Base-by-base conservation (phyloP, 331 rosid species). In the Rosa hybrid region DNA sequence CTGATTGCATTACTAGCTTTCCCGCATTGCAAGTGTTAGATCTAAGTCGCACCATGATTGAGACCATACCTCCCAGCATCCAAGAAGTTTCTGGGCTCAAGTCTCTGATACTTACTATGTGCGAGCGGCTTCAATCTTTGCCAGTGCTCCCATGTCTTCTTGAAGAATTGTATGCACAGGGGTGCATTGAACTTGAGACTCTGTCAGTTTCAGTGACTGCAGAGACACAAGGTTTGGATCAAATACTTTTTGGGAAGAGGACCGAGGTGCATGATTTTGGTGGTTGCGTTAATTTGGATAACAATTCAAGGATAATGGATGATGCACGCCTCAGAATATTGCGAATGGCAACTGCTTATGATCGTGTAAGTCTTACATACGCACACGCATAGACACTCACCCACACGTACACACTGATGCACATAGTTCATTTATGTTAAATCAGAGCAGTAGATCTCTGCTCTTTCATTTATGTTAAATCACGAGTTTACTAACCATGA, bases 61-160 rank as follows among this genome's bases (percentile, higher is more conserved):
- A 50, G 78, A 73, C 74, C 75, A 41, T 86, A 45, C 86, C 86
- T 68, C 12, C 81, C 69, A 73, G 83, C 83, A 81, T 84, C 78
- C 79, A 81, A 70, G 77, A 81, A 51, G 57, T 14, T 51, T 51
- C 20, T 12, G 17, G 20, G 57, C 50, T 70, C 41, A 5, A 0
- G 4, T 0, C 0, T 9, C 44, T 80, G 12, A 27, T 7, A 17
- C 3, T 80, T 12, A 1, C 3, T 2, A 3, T 21, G 30, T 27
- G 30, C 30, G 30, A 27, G 30, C 30, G 30, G 30, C 30, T 27
- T 27, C 63, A n/a, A 18, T 72, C 73, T 12, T 30, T 80, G 34
- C 83, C 65, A 6, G 74, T 46, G 39, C 83, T 80, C 53, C 83
- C 78, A 13, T 23, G 41, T 4, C 20, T n/a, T 9, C 27, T 63